A percentile compares a stretch with the other conserved stretches of the same genome.
Conservation (phyloP, 1,139 yeast species). For the Lodderomyces jiufengensis region DNA sequence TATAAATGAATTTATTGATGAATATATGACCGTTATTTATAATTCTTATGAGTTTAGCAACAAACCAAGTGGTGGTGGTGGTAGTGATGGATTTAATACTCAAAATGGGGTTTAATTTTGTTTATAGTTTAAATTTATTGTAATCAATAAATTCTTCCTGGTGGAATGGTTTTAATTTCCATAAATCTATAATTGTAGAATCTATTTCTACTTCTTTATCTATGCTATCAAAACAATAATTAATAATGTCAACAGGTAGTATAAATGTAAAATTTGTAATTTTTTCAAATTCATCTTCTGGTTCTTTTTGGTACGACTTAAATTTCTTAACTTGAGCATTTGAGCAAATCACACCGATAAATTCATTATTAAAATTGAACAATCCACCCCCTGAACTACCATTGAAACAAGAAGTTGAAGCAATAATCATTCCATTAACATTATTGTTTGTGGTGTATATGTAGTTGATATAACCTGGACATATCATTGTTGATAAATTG, state of each 20-base stretch:
- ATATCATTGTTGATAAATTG: conserved; percentile 36
- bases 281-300: conserved; percentile 21
- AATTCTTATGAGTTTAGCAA: background rate
- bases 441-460: conserved; percentile 9
- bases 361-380: conserved; percentile 27
- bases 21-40: conserved; percentile 11
- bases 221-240: conserved; percentile 15
- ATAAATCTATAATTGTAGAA: conserved; percentile 19
- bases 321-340: conserved; percentile 46
- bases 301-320: conserved; percentile 4
- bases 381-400: conserved; percentile 77
- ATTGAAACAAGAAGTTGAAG: conserved; percentile 69
- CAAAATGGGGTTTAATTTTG: no score
- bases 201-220: conserved; percentile 12
- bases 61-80: conserved; percentile 1
- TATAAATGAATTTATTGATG: conserved; percentile 17
- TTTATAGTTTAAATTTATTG: no score
- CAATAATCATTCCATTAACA: conserved; percentile 32
- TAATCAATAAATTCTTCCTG: conserved; percentile 17
- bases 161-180: conserved; percentile 26
- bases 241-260: conserved; percentile 27
- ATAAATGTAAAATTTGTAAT: conserved; percentile 26
- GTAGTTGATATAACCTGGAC: conserved; percentile 44
- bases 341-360: conserved; percentile 61
- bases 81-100: background rate